Evolutionary conservation across 176 grass and related monocot genomes (phyloP), one percentile per base, ranked within the genome.

Genomic region (Oryza glaberrima): DNA sequence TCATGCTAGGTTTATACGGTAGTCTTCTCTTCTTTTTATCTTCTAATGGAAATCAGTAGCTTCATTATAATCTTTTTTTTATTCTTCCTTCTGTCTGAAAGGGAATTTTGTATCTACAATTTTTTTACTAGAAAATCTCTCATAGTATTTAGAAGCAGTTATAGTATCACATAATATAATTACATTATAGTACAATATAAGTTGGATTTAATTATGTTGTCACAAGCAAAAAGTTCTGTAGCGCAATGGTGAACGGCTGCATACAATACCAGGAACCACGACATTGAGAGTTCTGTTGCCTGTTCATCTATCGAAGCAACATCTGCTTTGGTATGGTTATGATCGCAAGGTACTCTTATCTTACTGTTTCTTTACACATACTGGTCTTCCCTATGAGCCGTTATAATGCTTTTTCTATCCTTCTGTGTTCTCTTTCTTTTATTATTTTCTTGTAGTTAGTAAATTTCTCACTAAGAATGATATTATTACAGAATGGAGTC

Each of bases 251-350:
- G 30, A 32, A 32, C 91, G 15, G 88, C 91, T 46, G 91, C 93
- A 4, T 99, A 99, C 69, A 87, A 74, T 76, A 91, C 87, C 78
- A 86, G 93, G 90, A 96, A 23, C 47, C 70, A 92, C 2, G 96
- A 90, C 22, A 77, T 93, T 3, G 96, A 99, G 54, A 94, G 93
- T 83, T 99, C 96, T 68, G 82, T 99, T 83, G 70, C 96, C 96
- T 4, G 88, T 99, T 81, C 96, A 99, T 89, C 81, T 99, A 25
- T 92, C 93, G 82, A 99, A 96, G 72, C 93, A 99, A 79, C 91
- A 99, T 78, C 86, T 99, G 78, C 81, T 99, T 87, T 99, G 96
- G 96, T 99, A 99, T 88, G 94, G 96, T 77, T 99, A 96, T 86
- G 93, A 99, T 87, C 87, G 91, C 19, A 99, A 99, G 96, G 93